Conservation (phyloP, 345 rosid genomes). For the Pugionium cornutum region DNA sequence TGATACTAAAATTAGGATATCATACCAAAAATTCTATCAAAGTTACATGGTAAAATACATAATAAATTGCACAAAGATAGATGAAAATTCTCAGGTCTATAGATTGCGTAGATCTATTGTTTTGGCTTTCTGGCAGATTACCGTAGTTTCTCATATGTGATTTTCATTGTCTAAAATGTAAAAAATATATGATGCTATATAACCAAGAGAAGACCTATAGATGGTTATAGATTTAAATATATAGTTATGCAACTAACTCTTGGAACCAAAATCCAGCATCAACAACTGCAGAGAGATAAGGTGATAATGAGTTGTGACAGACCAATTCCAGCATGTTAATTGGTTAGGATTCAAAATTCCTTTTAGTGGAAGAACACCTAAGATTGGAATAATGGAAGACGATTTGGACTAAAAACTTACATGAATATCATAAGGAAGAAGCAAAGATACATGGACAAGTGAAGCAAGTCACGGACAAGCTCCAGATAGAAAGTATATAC, state of each 20-base stretch:
- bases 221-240: not conserved
- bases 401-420: conserved; percentile 54
- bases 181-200: not conserved
- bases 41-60: not conserved
- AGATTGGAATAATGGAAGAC: conserved; percentile 9
- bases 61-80: not conserved
- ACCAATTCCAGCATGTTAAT: not conserved
- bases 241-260: conserved; percentile 5
- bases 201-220: conserved; percentile 12
- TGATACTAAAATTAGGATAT: conserved; percentile 13
- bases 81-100: not conserved
- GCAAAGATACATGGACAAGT: conserved; percentile 91
- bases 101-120: not conserved
- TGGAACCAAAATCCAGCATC: not conserved
- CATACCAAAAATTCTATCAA: conserved; percentile 15
- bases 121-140: not conserved
- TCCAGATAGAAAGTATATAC: conserved; percentile 94
- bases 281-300: not conserved
- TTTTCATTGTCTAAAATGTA: not conserved
- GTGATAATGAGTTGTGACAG: conserved; percentile 6
- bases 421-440: conserved; percentile 94
- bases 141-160: not conserved
- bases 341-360: not conserved
- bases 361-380: conserved; percentile 1
- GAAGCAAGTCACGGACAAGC: conserved; percentile 94